Evolutionary conservation across 805 yeast genomes (phyloP).

Genomic region (Candida vartiovaarae): DNA sequence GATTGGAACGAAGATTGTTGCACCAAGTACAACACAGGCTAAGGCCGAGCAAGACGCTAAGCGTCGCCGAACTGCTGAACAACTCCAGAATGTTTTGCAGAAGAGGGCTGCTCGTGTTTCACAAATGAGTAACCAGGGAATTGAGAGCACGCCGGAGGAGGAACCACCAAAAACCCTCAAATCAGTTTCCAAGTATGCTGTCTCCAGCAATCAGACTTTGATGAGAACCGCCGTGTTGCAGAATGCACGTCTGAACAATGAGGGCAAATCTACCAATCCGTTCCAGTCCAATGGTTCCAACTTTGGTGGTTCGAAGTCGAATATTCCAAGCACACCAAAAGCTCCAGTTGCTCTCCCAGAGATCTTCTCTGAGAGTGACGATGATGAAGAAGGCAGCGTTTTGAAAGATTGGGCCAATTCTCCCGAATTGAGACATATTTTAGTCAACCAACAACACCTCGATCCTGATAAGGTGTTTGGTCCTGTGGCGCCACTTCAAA

Average conservation of each 20-base stretch:
- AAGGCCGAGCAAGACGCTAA: slow-evolving; percentile 18
- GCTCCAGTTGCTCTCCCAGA: slow-evolving; percentile 33
- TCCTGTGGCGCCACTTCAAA: slow-evolving; percentile 58
- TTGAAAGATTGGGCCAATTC: slow-evolving; percentile 58
- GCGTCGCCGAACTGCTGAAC: slow-evolving; percentile 22
- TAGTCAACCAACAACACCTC: slow-evolving; percentile 40
- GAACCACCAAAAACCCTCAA: slow-evolving; percentile 6
- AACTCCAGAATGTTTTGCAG: slow-evolving; percentile 14
- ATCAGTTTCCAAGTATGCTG: slow-evolving; percentile 8
- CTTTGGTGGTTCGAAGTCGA: slow-evolving; percentile 1
- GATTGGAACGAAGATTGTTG: slow-evolving; percentile 19
- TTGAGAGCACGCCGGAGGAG: slow-evolving; percentile 1
- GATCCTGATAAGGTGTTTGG: slow-evolving; percentile 73
- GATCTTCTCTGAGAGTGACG: slow-evolving; percentile 46
- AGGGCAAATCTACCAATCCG: slow-evolving; percentile 8
- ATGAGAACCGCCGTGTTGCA: slow-evolving; percentile 29
- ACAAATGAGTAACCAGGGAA: neutral
- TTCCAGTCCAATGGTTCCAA: slow-evolving; percentile 7
- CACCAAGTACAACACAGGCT: slow-evolving; percentile 12
- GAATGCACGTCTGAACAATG: slow-evolving; percentile 23
- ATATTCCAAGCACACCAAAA: slow-evolving; percentile 16
- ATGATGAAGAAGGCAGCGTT: slow-evolving; percentile 40
- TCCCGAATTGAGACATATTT: slow-evolving; percentile 42
- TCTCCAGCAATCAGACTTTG: slow-evolving; percentile 19
- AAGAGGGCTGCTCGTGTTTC: slow-evolving; percentile 24